Conservation (phyloP, 805 yeast species). For the Wickerhamiella cacticola region DNA sequence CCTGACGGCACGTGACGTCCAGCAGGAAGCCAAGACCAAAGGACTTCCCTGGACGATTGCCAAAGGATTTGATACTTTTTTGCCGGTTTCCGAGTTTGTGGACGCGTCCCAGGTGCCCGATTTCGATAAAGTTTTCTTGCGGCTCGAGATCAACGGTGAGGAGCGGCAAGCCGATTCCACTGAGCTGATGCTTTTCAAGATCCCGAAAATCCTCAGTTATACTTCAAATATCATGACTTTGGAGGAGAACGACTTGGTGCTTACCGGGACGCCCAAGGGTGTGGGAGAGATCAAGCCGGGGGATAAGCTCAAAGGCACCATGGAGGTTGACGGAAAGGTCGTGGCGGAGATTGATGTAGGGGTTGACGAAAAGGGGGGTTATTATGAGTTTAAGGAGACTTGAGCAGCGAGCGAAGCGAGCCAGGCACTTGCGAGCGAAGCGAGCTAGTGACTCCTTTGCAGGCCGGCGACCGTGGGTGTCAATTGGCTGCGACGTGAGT, state of each 20-base stretch:
- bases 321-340: conserved; percentile 43
- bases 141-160: conserved; percentile 58
- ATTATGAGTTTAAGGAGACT: conserved; percentile 42
- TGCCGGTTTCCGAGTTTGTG: conserved; percentile 71
- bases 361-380: conserved; percentile 49
- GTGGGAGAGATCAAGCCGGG: conserved; percentile 81
- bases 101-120: conserved; percentile 54
- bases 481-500: too few relatives aligned
- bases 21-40: conserved; percentile 82
- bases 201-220: conserved; percentile 64
- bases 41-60: conserved; percentile 97
- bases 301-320: conserved; percentile 55
- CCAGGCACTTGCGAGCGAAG: too few relatives aligned
- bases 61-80: conserved; percentile 92
- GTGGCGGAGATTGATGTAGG: conserved; percentile 40
- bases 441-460: too few relatives aligned
- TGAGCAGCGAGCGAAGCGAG: too few relatives aligned
- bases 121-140: conserved; percentile 57
- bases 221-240: conserved; percentile 86
- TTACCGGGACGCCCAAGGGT: conserved; percentile 97
- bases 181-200: conserved; percentile 73
- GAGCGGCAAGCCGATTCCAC: conserved; percentile 61
- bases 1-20: conserved; percentile 91
- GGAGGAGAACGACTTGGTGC: conserved; percentile 76
- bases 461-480: too few relatives aligned